Evolutionary conservation across 495 filamentous ascomycete genomes (phyloP).

Genomic region (Neurospora sp.): DNA sequence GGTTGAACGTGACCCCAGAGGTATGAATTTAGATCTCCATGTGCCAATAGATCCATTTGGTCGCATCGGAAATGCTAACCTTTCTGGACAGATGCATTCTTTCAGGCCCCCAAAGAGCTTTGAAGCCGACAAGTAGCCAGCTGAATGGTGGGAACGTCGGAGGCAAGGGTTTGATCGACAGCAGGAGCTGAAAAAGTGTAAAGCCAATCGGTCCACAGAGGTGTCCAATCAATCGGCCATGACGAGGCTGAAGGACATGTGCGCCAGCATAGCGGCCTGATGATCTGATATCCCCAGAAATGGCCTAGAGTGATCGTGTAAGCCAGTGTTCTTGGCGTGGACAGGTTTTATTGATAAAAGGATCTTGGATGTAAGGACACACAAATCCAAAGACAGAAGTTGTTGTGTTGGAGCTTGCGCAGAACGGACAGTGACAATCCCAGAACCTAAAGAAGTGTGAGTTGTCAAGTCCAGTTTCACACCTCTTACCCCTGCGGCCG

Average conservation of each 20-base stretch:
- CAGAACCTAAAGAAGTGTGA: no score
- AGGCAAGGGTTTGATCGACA: neutral
- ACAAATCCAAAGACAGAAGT: no score
- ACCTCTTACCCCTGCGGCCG: no score
- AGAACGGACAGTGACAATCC: no score
- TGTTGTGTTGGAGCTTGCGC: no score
- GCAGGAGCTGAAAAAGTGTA: neutral
- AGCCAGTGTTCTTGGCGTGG: no score
- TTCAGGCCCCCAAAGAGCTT: neutral
- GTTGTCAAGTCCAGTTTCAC: no score
- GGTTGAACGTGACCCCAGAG: neutral
- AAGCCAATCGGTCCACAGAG: neutral
- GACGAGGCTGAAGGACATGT: no score
- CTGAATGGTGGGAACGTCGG: neutral
- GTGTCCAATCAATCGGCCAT: no score
- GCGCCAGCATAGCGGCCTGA: neutral
- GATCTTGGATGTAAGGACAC: no score
- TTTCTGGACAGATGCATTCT: neutral
- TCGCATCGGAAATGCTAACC: neutral
- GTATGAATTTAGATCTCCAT: neutral
- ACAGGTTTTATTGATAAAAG: no score
- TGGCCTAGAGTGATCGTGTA: no score
- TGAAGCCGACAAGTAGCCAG: neutral
- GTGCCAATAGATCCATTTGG: neutral
- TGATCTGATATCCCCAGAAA: neutral